Conservation (phyloP, 2,329 filamentous ascomycete species). For the Knufia fluminis region DNA sequence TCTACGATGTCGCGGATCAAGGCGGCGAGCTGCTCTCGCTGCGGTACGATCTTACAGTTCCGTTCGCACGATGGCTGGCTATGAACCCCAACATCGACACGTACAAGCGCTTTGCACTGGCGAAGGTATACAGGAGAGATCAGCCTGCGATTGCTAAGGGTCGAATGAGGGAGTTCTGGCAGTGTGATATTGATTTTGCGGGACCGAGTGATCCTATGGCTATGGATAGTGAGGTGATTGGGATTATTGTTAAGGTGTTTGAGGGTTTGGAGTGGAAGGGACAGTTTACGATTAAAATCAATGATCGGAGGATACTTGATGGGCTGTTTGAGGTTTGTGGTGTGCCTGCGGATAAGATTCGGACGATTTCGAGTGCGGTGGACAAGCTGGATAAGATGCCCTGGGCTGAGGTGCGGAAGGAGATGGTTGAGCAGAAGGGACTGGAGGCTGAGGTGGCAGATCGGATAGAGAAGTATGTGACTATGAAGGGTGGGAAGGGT, state of each 20-base stretch:
- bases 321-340: slow-evolving; percentile 87
- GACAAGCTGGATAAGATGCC: slow-evolving; percentile 93
- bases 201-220: slow-evolving; percentile 73
- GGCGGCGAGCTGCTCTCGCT: slow-evolving; percentile 76
- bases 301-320: slow-evolving; percentile 89
- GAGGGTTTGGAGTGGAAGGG: slow-evolving; percentile 65
- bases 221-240: slow-evolving; percentile 79
- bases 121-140: slow-evolving; percentile 78
- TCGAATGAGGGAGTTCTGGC: slow-evolving; percentile 91
- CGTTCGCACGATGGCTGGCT: slow-evolving; percentile 84
- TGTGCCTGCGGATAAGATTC: slow-evolving; percentile 76
- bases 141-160: slow-evolving; percentile 83
- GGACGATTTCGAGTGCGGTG: slow-evolving; percentile 82
- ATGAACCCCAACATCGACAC: slow-evolving; percentile 75
- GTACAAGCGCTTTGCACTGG: slow-evolving; percentile 92
- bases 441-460: slow-evolving; percentile 68
- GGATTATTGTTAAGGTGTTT: slow-evolving; percentile 78
- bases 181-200: slow-evolving; percentile 95
- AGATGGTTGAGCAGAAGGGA: slow-evolving; percentile 91
- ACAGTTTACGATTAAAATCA: slow-evolving; percentile 80
- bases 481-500: slow-evolving; percentile 57
- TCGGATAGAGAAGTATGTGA: slow-evolving; percentile 77
- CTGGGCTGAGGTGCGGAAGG: slow-evolving; percentile 80
- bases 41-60: slow-evolving; percentile 79
- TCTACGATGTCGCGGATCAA: slow-evolving; percentile 82